Base-by-base conservation (phyloP, 805 yeast genomes). In the Barnettozyma wickerhamii region DNA sequence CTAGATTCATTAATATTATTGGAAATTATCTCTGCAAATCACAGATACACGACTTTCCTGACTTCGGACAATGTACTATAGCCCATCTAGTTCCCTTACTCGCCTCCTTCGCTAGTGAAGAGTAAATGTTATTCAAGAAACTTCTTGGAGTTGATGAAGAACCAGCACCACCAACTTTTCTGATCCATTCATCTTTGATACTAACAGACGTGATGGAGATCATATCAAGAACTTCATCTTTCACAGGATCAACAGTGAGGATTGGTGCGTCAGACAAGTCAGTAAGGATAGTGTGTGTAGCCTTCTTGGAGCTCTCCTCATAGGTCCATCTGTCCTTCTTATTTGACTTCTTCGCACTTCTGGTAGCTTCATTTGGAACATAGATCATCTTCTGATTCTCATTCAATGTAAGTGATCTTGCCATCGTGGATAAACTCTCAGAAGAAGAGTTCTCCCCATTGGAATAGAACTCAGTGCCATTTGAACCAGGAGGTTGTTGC, bases 211-310 rank as follows among this genome's bases (percentile, higher is more conserved):
- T 83, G 3, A 82, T 74, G 12, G 84, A 72, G 30, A 91, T 84
- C 74, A 89, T 84, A 37, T 89, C 91, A 46, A 93, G 60, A 2
- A 87, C 84, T 46, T 89, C 97, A 51, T 87, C 95, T 46, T 82
- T 72, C 10, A 79, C 63, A 4, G 77, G 79, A 56, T 91, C 98
- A 26, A 91, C 77, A 0, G 84, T 75, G 35, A 89, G 69, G 1
- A 91, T 75, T 0, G 97, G 91, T 0, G 93, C 81, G 18, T 66
- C 62, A 0, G 81, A 68, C 30, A 91, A 59, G 10, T 68, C 71
- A 37, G 72, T 70, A 30, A 88, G 56, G 35, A 82, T 66, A 4
- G 64, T 56, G 1, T 72, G 71, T 0, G 85, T 71, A 0, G 84
- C 84, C 40, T 74, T 71, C 46, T 75, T 75, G 0, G 95, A 77